A percentile compares a stretch with the other conserved stretches of the same genome.
These are phyloP conservation scores for Rhizopogon rudus DNA, from an alignment of 768 basidiomycete species.

Conservation along the genomic window DNA sequence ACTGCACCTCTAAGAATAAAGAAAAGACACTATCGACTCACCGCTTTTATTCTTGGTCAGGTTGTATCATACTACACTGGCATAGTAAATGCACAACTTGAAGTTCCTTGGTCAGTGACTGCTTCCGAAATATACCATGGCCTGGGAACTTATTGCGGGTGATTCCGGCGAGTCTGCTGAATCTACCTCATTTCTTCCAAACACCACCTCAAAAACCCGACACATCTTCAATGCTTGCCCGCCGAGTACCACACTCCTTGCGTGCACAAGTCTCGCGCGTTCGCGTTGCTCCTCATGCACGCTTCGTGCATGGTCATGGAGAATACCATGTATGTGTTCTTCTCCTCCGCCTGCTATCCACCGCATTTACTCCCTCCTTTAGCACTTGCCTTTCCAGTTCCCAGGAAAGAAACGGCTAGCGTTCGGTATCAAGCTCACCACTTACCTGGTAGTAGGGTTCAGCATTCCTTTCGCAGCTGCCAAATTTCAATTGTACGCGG, in stretches of 20 bases:
- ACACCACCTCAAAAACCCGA: background rate
- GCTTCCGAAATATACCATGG: too few species aligned
- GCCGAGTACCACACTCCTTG: constrained; percentile 33
- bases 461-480: constrained; percentile 63
- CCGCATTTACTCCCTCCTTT: constrained; percentile 4
- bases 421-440: constrained; percentile 32
- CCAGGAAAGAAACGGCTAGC: constrained; percentile 45
- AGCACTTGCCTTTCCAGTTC: constrained; percentile 56
- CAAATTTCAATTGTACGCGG: constrained; percentile 56
- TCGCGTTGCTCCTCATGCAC: constrained; percentile 25
- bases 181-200: background rate
- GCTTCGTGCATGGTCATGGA: constrained; percentile 44
- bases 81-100: too few species aligned
- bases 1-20: too few species aligned
- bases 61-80: too few species aligned
- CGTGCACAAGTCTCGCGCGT: constrained; percentile 34
- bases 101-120: too few species aligned
- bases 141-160: background rate
- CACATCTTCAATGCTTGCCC: constrained; percentile 34
- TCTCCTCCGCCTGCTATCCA: background rate
- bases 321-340: constrained; percentile 44
- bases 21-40: too few species aligned
- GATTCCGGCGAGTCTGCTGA: background rate
- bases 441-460: constrained; percentile 50
- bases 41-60: too few species aligned